A percentile compares a stretch with the other conserved stretches of the same genome.
These are phyloP conservation scores for Naganishia liquefaciens DNA, from an alignment of 1,284 basidiomycete species.

Conservation along the genomic window DNA sequence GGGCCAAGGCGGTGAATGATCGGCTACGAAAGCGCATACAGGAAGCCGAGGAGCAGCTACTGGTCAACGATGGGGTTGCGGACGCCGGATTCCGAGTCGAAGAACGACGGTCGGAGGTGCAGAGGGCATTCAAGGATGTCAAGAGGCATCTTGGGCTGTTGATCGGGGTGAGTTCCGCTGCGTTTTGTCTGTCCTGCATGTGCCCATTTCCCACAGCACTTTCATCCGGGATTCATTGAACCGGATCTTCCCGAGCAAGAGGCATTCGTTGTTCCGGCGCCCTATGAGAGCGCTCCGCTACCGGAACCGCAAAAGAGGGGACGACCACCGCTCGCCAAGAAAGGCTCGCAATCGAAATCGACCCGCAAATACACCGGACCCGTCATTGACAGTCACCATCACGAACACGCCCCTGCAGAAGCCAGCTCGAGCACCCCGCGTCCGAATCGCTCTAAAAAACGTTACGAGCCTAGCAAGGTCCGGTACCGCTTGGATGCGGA, in stretches of 20 bases:
- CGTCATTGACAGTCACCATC: not conserved
- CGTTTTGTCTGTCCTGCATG: not conserved
- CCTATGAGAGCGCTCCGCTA: slow-evolving; percentile 32
- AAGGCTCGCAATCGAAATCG: not conserved
- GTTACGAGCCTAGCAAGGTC: slow-evolving; percentile 24
- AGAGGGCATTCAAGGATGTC: slow-evolving; percentile 31
- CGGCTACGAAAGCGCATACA: slow-evolving; percentile 2
- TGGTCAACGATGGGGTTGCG: not conserved
- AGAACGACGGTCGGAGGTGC: slow-evolving; percentile 21
- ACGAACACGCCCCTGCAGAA: not conserved
- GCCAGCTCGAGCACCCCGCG: not conserved
- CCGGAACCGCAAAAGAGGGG: slow-evolving; percentile 34
- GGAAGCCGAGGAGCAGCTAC: slow-evolving; percentile 7
- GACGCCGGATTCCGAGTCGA: not conserved
- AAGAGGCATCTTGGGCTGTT: slow-evolving; percentile 31
- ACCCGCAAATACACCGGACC: not conserved
- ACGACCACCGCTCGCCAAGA: slow-evolving; percentile 25
- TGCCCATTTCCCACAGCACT: slow-evolving; percentile 20
- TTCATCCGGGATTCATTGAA: slow-evolving; percentile 26
- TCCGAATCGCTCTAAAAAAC: slow-evolving; percentile 11
- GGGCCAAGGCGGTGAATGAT: slow-evolving; percentile 8
- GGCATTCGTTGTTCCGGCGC: slow-evolving; percentile 24
- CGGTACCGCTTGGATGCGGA: slow-evolving; percentile 29
- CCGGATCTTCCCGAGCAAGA: slow-evolving; percentile 23
- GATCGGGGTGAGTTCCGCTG: slow-evolving; percentile 23